phyloP scores from a whole-genome alignment of 768 basidiomycete genomes.

The Pisolithus tinctorius region DNA sequence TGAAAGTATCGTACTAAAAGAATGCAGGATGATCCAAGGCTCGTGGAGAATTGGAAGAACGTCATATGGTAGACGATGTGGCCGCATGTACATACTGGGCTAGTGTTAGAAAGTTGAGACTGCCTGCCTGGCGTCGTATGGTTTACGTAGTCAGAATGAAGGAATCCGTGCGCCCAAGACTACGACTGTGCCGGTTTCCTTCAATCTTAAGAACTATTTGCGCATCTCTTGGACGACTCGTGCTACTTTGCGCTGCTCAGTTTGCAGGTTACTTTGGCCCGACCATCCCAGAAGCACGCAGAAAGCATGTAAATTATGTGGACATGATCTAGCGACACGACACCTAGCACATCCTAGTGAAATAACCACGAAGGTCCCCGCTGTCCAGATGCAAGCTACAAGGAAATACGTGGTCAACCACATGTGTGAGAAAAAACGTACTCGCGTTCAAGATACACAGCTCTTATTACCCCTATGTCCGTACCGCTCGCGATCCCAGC shows the following conservation, averaged over 20 bases:
- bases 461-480: slow-evolving; percentile 71
- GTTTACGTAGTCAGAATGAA: too few species aligned
- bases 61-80: slow-evolving; percentile 45
- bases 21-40: slow-evolving; percentile 50
- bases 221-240: slow-evolving; percentile 58
- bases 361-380: slow-evolving; percentile 64
- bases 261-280: slow-evolving; percentile 53
- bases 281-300: slow-evolving; percentile 43
- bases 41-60: slow-evolving; percentile 75
- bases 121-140: too few species aligned
- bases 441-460: slow-evolving; percentile 42
- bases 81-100: neutral
- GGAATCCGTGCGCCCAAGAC: too few species aligned
- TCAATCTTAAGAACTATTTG: slow-evolving; percentile 42
- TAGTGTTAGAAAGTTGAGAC: too few species aligned
- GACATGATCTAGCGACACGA: neutral
- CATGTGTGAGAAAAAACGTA: slow-evolving; percentile 28
- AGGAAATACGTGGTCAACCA: slow-evolving; percentile 20
- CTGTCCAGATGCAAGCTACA: slow-evolving; percentile 74
- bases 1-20: neutral
- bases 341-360: slow-evolving; percentile 63
- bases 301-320: slow-evolving; percentile 6
- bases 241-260: slow-evolving; percentile 49
- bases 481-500: slow-evolving; percentile 75
- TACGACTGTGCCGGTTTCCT: slow-evolving; percentile 14